Conservation (phyloP, 805 yeast genomes). For the Wickerhamomyces strasburgensis region DNA sequence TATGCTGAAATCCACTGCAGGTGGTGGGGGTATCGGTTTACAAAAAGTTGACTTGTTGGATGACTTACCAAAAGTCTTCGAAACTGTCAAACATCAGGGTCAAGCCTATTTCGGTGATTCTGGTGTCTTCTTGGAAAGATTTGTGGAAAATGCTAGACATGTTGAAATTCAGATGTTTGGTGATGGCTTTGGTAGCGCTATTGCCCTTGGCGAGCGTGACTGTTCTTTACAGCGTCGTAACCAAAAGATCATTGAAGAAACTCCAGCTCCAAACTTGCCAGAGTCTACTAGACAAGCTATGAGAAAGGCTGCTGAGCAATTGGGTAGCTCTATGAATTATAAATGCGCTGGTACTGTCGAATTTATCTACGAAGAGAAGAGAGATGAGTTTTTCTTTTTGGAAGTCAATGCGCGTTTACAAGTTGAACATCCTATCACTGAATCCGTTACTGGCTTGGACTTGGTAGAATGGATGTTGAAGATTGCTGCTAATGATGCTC, state of each 20-base stretch:
- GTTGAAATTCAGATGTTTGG: conserved; percentile 97
- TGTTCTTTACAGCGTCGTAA: conserved; percentile 97
- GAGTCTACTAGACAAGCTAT: conserved; percentile 66
- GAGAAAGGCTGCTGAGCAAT: conserved; percentile 79
- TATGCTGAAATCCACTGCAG: conserved; percentile 97
- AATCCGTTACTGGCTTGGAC: conserved; percentile 90
- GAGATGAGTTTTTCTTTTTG: conserved; percentile 89
- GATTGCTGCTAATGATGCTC: conserved; percentile 87
- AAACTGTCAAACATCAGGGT: conserved; percentile 92
- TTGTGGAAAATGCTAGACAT: conserved; percentile 92
- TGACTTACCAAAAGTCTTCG: conserved; percentile 81
- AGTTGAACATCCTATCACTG: conserved; percentile 97
- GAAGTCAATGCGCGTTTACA: conserved; percentile 96
- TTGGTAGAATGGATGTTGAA: conserved; percentile 95
- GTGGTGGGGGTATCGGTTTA: conserved; percentile 98
- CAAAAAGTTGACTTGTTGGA: conserved; percentile 83
- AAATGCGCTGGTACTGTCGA: conserved; percentile 98
- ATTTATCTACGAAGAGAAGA: conserved; percentile 78
- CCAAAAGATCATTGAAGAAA: conserved; percentile 94
- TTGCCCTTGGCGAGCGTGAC: conserved; percentile 95
- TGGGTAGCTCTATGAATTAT: conserved; percentile 80
- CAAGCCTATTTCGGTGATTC: conserved; percentile 89
- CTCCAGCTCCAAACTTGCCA: conserved; percentile 95
- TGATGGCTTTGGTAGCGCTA: conserved; percentile 89
- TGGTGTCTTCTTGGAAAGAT: conserved; percentile 92